Evolutionary conservation across 441 rosid species (phyloP), one percentile per base, ranked within the genome.

Genomic region (Croton laevigatus): DNA sequence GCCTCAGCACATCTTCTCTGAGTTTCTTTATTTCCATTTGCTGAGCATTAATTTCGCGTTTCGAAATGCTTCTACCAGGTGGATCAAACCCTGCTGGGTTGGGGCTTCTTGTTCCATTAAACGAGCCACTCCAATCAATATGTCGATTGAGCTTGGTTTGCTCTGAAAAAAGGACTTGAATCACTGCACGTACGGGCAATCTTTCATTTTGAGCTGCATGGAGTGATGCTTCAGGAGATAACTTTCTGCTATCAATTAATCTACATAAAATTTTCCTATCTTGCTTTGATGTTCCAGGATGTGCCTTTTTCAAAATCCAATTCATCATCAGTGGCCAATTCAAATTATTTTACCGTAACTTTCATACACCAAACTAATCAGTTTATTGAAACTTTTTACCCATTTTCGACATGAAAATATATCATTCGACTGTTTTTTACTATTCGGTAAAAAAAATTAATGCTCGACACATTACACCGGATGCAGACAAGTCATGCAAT

Each of bases 161-260:
- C 70, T 91, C 93, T 3, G 86, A 81, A 73, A 86, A 81, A 8
- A 94, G 75, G 55, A 91, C 93, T 68, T 93, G 94, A 22, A 93
- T 81, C 16, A 87, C 88, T 1, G 91, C 84, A 9, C 98, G 84
- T 40, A 91, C 89, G 0, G 98, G 96, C 71, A 94, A 76, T 45
- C 98, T 86, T 75, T 87, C 90, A 22, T 94, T 94, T 60, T 86
- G 95, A 2, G 91, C 86, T 0, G 93, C 96, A 12, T 91, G 98
- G 60, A 81, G 65, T 55, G 97, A 87, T 59, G 96, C 97, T 69
- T 90, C 96, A 0, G 80, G 80, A 10, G 97, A 79, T 60, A 94
- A 85, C 68, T 88, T 94, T 36, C 81, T 80, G 79, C 84, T 80
- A 49, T 91, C 97, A 53, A 91, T 86, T 69, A 91, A 72, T 53